Evolutionary conservation across 169 alveolate species (phyloP), one percentile per base, ranked within the genome.

Genomic region (Babesia bovis): DNA sequence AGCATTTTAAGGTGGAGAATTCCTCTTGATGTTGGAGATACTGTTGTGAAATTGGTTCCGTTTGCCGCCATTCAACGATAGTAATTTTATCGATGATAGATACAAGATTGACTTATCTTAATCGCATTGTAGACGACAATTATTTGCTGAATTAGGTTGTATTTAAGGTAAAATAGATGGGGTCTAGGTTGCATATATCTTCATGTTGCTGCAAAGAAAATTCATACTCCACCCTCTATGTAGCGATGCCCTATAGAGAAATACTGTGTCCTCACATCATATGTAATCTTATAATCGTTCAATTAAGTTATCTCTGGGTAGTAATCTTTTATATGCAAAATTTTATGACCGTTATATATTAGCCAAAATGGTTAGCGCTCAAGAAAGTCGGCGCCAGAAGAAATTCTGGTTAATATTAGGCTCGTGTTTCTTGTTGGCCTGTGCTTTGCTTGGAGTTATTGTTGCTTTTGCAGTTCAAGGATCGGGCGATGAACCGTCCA

Each of bases 361-460:
- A 33, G 44, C n/a, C 56, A 35, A 72, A 15, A 73, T 60, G 84
- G 75, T 47, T 36, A n/a, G 52, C 28, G 61, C 47, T 9, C 13
- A 58, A 3, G 25, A 44, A 28, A 38, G 25, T 12, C 38, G 51
- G 19, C 58, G 66, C 49, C 49, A 52, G 36, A 73, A 42, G 55
- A 73, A 61, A 52, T 49, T 47, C 50, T 73, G 84, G 84, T 13
- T 73, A 0, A 35, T 53, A 21, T 55, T 55, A 9, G 73, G 51
- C 0, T 19, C 57, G 6, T 40, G 40, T 0, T 0, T 33, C 3
- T 44, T 26, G 45, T 52, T 23, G 5, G 41, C 49, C 0, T 26
- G 35, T 21, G 33, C 23, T 4, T 15, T 73, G 33, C n/a, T 73
- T 2, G 13, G n/a, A 10, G 1, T 57, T 17, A 52, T 73, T 25